Evolutionary conservation across 2,329 filamentous ascomycete genomes (phyloP), one percentile per base, ranked within the genome.

Genomic region (Colletotrichum incanum): DNA sequence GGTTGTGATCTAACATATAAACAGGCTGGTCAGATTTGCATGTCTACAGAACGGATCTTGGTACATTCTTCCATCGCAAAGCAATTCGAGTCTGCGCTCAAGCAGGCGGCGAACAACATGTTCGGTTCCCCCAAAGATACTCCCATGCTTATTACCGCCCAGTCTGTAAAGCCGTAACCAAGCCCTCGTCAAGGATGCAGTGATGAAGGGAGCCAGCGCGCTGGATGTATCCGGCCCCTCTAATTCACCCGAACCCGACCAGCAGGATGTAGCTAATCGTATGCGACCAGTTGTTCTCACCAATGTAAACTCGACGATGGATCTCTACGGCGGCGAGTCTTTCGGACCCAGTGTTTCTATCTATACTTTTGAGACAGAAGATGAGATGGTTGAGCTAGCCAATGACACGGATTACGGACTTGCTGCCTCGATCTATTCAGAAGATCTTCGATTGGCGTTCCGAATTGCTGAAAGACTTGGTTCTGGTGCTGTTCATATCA

Each of bases 351-450:
- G 89, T 0, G 92, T 95, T 1, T 91, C 90, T 20, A 78, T 96
- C 26, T 88, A 92, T 18, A 85, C 88, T 28, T 86, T 95, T 34
- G 86, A 90, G n/a, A 85, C 82, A 2, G 92, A 94, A 58, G 93
- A 94, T 41, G 92, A 95, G 75, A 94, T 93, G 0, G 81, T 96
- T 31, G 83, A 86, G 39, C 84, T 96, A 23, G 93, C 94, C 18
- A 97, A 97, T 78, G 93, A 96, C 76, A 94, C 92, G 1, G 92
- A 94, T 61, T 96, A 95, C 78, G 94, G 94, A 4, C 86, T 97
- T 12, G 85, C 86, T 2, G 87, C 90, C 3, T 88, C 93, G 0
- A 88, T 97, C 2, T 97, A 94, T 80, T 95, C 93, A 0, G 84
- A 88, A 75, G 90, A 94, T 78, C 81, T 96, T 64, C 82, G 86